Conservation (phyloP, 169 alveolate species). For the Cytauxzoon felis region DNA sequence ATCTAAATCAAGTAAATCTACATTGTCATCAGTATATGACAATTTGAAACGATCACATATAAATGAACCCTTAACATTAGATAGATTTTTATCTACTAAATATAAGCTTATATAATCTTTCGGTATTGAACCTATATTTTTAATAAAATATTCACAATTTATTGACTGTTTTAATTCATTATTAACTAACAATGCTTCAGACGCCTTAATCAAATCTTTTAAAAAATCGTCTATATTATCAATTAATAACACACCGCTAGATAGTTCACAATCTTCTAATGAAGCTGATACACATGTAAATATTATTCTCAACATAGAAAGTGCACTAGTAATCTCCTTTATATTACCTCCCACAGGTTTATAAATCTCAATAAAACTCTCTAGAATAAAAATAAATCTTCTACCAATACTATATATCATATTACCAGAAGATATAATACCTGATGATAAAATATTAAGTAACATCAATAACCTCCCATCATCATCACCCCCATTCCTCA, state of each 20-base stretch:
- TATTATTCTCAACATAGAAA: background rate
- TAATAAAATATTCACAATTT: no score
- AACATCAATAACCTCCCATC: no score
- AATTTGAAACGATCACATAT: no score
- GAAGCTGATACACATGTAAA: background rate
- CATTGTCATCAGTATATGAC: no score
- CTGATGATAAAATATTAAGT: no score
- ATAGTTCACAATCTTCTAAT: background rate
- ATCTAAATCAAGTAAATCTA: constrained; percentile 15
- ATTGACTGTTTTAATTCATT: constrained; percentile 19
- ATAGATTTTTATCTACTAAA: background rate
- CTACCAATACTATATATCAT: constrained; percentile 22
- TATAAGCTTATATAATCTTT: background rate
- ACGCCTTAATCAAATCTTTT: background rate
- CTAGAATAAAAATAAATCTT: background rate
- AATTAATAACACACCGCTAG: background rate
- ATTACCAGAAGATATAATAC: no score
- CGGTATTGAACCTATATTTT: no score
- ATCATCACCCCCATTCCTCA: no score
- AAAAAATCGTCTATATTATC: constrained; percentile 20
- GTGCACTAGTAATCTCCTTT: background rate
- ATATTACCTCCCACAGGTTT: background rate
- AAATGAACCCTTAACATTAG: no score
- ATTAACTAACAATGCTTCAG: background rate
- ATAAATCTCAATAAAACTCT: background rate